A percentile compares a stretch with the other conserved stretches of the same genome.
Conservation (phyloP, 805 yeast species). For the Saccharomycopsis fibuligera region DNA sequence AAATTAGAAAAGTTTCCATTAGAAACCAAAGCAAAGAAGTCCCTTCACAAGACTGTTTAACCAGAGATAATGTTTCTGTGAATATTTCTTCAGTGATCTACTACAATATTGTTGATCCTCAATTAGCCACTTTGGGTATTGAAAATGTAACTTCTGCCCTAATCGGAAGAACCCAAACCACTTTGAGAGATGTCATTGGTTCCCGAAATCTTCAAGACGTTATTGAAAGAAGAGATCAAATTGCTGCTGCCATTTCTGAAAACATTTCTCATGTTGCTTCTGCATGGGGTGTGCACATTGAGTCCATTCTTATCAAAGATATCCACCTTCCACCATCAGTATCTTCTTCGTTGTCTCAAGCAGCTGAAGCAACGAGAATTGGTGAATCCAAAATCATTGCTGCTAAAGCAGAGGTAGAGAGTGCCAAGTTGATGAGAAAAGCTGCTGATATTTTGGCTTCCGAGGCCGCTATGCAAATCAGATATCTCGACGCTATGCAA, state of each 20-base stretch:
- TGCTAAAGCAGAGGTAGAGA: slow-evolving; percentile 70
- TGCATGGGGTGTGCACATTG: slow-evolving; percentile 67
- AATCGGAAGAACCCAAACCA: slow-evolving; percentile 63
- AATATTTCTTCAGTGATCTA: slow-evolving; percentile 60
- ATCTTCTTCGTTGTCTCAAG: slow-evolving; percentile 58
- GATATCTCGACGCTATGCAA: slow-evolving; percentile 76
- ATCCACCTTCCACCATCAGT: slow-evolving; percentile 48
- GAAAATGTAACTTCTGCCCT: slow-evolving; percentile 48
- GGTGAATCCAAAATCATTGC: slow-evolving; percentile 73
- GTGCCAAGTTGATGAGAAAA: slow-evolving; percentile 70
- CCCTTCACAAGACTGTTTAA: slow-evolving; percentile 62
- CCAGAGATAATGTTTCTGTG: slow-evolving; percentile 63
- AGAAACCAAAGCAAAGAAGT: slow-evolving; percentile 56
- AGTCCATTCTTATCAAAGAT: slow-evolving; percentile 63
- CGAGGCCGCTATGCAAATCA: slow-evolving; percentile 71
- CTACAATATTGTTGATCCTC: slow-evolving; percentile 62
- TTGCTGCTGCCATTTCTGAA: slow-evolving; percentile 56
- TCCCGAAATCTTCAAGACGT: slow-evolving; percentile 61
- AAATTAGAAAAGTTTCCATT: slow-evolving; percentile 42
- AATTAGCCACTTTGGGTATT: slow-evolving; percentile 56
- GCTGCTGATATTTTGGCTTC: slow-evolving; percentile 72
- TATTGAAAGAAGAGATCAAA: slow-evolving; percentile 65
- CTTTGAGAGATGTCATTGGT: slow-evolving; percentile 67
- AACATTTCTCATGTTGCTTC: slow-evolving; percentile 56
- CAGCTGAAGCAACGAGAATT: slow-evolving; percentile 68